Evolutionary conservation across 2,329 filamentous ascomycete genomes (phyloP), one percentile per base, ranked within the genome.

Genomic region (Ascochyta fabae): DNA sequence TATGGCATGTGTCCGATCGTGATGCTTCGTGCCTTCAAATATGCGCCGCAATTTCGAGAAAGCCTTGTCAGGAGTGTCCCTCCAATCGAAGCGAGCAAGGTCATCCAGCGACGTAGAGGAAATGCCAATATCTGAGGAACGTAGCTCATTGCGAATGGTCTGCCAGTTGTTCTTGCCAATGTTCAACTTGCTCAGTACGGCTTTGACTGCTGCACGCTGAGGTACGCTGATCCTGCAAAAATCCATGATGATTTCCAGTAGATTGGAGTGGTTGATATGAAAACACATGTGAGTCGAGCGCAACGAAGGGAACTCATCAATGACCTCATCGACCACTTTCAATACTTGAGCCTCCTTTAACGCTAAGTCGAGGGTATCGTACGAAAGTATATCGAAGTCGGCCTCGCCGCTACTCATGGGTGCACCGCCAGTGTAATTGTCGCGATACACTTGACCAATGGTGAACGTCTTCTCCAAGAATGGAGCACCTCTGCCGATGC

Each of bases 331-430:
- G 22, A 98, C 79, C 2, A 98, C 93, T 67, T 97, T 98, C 64
- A 99, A 85, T 0, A 92, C 88, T 75, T 98, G 94, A 0, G 94
- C 94, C 75, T 99, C 95, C 68, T 96, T 96, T 52, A 97, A 76
- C 1, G 92, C 89, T 41, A 96, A 80, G 68, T 98, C 92, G 5
- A 92, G 77, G 1, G 89, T 88, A 64, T 93, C 88, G 40, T 86
- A 84, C 0, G 92, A 94, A n/a, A 96, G 84, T 56, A 99, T 92
- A 75, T 99, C 95, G 73, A 98, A 99, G 73, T 98, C 93, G 2
- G 96, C 93, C 71, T 98, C 95, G 9, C 91, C 89, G 71, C 91
- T 89, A 68, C 88, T 89, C 53, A 84, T 84, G 6, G 95, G 95
- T 64, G 96, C 90, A 2, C 91, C 90, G 7, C 91, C 92, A 51